Evolutionary conservation across 306 rosid genomes (phyloP).

Genomic region (Fragaria vesca): DNA sequence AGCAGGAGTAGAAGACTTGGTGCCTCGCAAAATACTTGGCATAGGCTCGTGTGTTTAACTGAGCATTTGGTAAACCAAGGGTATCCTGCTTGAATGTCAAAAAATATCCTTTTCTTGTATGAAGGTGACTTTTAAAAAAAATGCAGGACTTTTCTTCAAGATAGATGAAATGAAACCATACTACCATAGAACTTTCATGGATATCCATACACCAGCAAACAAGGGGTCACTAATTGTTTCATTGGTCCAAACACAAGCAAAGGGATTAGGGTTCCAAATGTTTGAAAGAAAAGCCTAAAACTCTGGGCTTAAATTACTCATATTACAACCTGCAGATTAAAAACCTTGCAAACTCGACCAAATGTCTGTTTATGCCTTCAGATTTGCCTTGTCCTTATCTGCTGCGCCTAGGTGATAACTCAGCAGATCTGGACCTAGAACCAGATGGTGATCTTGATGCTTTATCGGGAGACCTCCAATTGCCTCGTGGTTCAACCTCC

Average conservation of each 20-base stretch:
- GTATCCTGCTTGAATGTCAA: no score
- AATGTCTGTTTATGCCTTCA: neutral
- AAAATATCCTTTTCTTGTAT: neutral
- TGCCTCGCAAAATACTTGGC: neutral
- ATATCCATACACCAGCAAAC: constrained; percentile 1
- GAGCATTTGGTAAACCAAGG: neutral
- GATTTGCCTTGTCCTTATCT: constrained; percentile 31
- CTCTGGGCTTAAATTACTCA: constrained; percentile 20
- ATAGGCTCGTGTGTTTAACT: neutral
- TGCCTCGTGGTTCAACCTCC: constrained; percentile 50
- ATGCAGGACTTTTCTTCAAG: neutral
- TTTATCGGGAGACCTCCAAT: constrained; percentile 69
- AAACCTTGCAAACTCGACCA: neutral
- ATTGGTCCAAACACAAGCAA: neutral
- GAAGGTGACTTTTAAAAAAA: neutral
- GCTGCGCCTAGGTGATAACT: constrained; percentile 66
- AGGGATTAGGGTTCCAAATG: neutral
- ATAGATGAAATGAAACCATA: neutral
- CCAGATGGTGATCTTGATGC: constrained; percentile 82
- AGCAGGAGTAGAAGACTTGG: neutral
- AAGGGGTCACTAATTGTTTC: neutral
- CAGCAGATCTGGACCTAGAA: constrained; percentile 74
- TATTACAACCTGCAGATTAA: constrained; percentile 2
- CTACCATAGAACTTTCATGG: neutral
- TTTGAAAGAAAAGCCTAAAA: constrained; percentile 26